phyloP scores from a whole-genome alignment of 805 yeast genomes.

The Yamadazyma scolyti region DNA sequence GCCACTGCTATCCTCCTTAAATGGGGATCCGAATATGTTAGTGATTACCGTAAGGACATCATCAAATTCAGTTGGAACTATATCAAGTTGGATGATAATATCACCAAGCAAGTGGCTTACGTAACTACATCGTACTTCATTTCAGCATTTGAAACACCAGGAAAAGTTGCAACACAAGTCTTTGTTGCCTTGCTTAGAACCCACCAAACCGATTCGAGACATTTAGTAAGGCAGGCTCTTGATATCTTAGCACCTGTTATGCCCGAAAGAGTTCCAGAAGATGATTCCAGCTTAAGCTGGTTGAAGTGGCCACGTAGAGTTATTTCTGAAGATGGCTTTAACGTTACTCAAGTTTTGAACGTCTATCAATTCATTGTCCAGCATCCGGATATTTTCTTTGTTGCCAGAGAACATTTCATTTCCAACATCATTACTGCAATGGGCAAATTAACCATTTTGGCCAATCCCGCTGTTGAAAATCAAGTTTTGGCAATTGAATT shows the following conservation, averaged over 20 bases:
- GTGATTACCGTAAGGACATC: constrained; percentile 71
- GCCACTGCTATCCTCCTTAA: constrained; percentile 73
- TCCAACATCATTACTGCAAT: constrained; percentile 87
- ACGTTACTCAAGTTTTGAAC: constrained; percentile 78
- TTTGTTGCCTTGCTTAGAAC: constrained; percentile 86
- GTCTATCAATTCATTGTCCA: constrained; percentile 86
- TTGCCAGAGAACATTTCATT: constrained; percentile 83
- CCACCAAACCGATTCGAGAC: constrained; percentile 80
- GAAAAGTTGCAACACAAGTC: constrained; percentile 83
- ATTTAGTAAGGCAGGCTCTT: constrained; percentile 79
- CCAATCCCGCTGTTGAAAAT: constrained; percentile 75
- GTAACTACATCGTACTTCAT: constrained; percentile 85
- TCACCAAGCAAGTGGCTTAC: constrained; percentile 90
- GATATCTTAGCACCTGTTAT: constrained; percentile 87
- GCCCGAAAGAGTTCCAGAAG: constrained; percentile 56
- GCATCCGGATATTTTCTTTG: constrained; percentile 79
- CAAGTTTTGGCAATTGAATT: constrained; percentile 85
- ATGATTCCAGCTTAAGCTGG: constrained; percentile 66
- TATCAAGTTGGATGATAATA: constrained; percentile 81
- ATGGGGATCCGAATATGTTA: constrained; percentile 57
- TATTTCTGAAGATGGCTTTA: constrained; percentile 84
- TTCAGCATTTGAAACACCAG: constrained; percentile 82
- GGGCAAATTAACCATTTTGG: constrained; percentile 80
- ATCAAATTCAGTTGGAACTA: constrained; percentile 94
- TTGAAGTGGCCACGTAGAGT: constrained; percentile 93